Conservation (phyloP, 1,284 basidiomycete genomes). For the Flammula alnicola region DNA sequence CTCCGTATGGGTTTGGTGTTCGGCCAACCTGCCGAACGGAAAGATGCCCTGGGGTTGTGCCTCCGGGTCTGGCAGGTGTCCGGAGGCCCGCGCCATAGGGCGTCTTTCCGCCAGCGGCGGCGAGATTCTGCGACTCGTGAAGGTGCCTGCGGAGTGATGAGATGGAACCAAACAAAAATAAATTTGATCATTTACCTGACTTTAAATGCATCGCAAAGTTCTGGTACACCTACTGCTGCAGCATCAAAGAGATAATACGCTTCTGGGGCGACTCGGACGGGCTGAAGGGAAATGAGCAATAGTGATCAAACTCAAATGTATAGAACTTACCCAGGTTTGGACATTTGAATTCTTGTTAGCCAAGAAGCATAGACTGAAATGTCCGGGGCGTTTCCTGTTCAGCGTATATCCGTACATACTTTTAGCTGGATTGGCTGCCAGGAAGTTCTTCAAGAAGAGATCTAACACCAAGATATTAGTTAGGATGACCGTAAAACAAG, state of each 20-base stretch:
- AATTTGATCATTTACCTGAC: constrained; percentile 58
- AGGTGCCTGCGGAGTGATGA: constrained; percentile 56
- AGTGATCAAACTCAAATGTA: constrained; percentile 15
- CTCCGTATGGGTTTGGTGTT: constrained; percentile 77
- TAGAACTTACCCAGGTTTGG: constrained; percentile 80
- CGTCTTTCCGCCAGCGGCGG: constrained; percentile 73
- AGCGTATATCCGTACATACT: constrained; percentile 97
- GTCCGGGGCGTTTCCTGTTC: constrained; percentile 89
- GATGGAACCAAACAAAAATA: constrained; percentile 18
- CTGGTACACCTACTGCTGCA: constrained; percentile 86
- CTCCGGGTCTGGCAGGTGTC: constrained; percentile 77
- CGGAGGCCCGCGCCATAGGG: constrained; percentile 78
- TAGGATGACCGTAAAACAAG: constrained; percentile 5
- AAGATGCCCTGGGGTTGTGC: constrained; percentile 75
- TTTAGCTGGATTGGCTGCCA: constrained; percentile 91
- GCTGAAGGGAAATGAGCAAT: constrained; percentile 49
- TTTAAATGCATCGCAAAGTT: constrained; percentile 96
- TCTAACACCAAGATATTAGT: constrained; percentile 50
- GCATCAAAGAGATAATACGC: constrained; percentile 91
- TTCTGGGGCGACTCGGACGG: constrained; percentile 87
- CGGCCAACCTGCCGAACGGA: constrained; percentile 72
- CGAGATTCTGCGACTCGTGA: constrained; percentile 79
- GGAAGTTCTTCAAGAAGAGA: constrained; percentile 86
- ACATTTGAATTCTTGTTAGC: constrained; percentile 91
- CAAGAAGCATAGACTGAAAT: constrained; percentile 94